Conservation (phyloP, 73 alveolate species). For the Diophrys appendiculata region DNA sequence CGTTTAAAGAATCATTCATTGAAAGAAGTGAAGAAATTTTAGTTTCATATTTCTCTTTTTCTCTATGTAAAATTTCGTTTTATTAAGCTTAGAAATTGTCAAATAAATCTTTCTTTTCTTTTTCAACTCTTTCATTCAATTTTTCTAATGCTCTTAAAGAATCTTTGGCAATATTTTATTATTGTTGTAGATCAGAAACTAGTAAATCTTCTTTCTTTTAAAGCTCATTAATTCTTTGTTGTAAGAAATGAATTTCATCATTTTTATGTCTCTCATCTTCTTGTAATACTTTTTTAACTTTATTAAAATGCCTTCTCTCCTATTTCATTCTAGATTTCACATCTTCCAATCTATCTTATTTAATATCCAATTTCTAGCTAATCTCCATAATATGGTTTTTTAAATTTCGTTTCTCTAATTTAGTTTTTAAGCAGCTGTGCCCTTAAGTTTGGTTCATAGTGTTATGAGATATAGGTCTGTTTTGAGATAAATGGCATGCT, state of each 20-base stretch:
- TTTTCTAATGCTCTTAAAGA: conserved; percentile 10
- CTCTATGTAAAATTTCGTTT: neutral
- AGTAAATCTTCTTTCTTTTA: conserved; percentile 5
- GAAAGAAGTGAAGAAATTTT: neutral
- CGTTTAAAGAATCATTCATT: conserved; percentile 1
- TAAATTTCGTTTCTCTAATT: conserved; percentile 1
- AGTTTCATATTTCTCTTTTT: neutral
- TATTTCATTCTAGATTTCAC: neutral
- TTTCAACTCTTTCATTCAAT: conserved; percentile 2
- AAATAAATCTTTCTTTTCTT: conserved; percentile 1
- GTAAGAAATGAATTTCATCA: neutral
- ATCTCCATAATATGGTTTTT: neutral
- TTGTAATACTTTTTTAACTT: neutral
- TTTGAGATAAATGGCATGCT: neutral
- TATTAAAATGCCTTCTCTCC: conserved; percentile 1
- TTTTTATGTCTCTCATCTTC: neutral
- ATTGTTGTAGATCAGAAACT: neutral
- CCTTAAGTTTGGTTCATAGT: neutral
- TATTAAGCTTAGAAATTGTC: neutral
- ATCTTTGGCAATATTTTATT: conserved; percentile 3
- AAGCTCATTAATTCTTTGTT: neutral
- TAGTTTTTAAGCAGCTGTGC: neutral
- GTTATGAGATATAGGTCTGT: neutral
- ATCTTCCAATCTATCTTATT: neutral
- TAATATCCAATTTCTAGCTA: neutral